Conservation (phyloP, 73 alveolate species). For the Paramecium caudatum region DNA sequence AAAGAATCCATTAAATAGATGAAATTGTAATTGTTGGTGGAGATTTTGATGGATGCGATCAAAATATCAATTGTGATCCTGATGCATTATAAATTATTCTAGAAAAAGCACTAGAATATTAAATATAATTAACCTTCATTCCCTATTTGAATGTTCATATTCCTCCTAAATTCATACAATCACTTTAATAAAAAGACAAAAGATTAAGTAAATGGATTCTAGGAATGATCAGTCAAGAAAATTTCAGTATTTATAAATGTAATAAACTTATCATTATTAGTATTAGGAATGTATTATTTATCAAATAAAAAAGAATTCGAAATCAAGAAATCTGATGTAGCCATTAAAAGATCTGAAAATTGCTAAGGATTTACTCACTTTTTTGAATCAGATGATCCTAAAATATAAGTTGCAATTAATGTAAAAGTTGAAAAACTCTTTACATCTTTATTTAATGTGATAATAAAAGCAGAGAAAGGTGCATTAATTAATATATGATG, state of each 20-base stretch:
- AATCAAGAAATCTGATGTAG: neutral
- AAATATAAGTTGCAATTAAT: too few relatives aligned
- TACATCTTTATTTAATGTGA: too few relatives aligned
- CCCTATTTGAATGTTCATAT: neutral
- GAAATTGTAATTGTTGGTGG: slow-evolving; percentile 22
- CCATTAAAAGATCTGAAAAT: neutral
- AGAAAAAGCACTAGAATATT: neutral
- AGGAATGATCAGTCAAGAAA: neutral
- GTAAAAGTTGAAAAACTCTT: too few relatives aligned
- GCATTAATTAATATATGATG: too few relatives aligned
- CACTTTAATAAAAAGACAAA: neutral
- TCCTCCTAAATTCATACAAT: neutral
- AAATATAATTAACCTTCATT: neutral
- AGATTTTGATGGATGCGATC: slow-evolving; percentile 43
- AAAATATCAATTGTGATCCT: slow-evolving; percentile 10
- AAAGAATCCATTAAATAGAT: neutral
- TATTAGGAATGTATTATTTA: neutral
- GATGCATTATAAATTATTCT: neutral
- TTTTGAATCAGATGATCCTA: too few relatives aligned
- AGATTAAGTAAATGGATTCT: neutral
- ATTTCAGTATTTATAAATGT: neutral
- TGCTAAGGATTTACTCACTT: neutral
- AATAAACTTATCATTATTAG: neutral
- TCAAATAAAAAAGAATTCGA: neutral
- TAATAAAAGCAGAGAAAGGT: too few relatives aligned